These are phyloP conservation scores for Mortierella alpina DNA, from an alignment of 192 early-diverging fungal genomes.

Conservation along the genomic window DNA sequence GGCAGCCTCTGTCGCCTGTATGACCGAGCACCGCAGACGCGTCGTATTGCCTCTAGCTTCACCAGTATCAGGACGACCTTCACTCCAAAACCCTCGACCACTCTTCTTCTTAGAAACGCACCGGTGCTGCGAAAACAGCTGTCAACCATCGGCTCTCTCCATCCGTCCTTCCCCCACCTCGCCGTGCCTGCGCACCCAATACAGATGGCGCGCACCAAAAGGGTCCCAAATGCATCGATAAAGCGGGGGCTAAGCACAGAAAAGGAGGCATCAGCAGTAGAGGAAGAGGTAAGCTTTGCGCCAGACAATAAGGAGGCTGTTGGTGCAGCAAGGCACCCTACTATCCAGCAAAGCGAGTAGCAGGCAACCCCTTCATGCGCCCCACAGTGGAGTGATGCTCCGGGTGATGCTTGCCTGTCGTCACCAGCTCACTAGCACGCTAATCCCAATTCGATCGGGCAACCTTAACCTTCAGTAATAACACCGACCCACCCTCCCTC, in stretches of 20 bases:
- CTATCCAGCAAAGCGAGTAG: no score
- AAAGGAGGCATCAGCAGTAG: neutral
- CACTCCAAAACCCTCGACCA: no score
- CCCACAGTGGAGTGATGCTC: neutral
- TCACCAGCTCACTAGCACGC: neutral
- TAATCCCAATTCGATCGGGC: neutral
- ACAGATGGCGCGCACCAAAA: constrained; percentile 6
- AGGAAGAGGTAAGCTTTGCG: constrained; percentile 21
- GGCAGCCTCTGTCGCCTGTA: constrained; percentile 18
- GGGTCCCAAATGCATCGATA: neutral
- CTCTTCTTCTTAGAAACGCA: no score
- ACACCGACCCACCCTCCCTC: neutral
- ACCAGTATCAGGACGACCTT: no score
- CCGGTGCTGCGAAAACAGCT: no score
- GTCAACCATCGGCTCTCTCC: neutral
- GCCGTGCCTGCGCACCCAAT: neutral
- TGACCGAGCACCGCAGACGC: neutral
- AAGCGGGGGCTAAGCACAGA: constrained; percentile 21
- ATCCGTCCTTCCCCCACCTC: neutral
- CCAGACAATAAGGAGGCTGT: neutral
- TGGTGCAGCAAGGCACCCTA: neutral
- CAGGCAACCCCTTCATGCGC: neutral
- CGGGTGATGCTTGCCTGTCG: constrained; percentile 3
- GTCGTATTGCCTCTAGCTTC: no score
- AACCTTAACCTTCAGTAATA: neutral